These are phyloP conservation scores for Entomortierella parvispora DNA, from an alignment of 192 early-diverging fungal genomes.

Conservation along the genomic window DNA sequence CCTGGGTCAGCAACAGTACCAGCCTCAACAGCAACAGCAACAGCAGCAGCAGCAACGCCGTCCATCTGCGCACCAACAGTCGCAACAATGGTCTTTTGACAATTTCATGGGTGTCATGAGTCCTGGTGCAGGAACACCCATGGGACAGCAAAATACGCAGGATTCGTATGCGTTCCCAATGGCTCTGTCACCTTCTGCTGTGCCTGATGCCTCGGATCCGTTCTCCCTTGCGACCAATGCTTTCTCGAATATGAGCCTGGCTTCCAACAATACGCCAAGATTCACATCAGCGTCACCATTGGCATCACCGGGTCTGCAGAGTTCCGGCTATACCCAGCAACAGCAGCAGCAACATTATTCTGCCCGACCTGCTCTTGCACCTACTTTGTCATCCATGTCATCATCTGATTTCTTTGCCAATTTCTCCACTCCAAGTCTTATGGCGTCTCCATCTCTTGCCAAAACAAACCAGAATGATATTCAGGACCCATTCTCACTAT, in stretches of 20 bases:
- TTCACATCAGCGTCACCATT: slow-evolving; percentile 1
- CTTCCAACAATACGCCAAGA: background rate
- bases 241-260: slow-evolving; percentile 29
- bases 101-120: slow-evolving; percentile 16
- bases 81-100: slow-evolving; percentile 24
- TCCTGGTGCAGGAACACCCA: background rate
- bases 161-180: slow-evolving; percentile 3
- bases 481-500: slow-evolving; percentile 28
- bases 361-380: background rate
- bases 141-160: background rate
- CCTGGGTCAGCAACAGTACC: slow-evolving; percentile 9
- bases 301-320: background rate
- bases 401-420: slow-evolving; percentile 8
- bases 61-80: background rate
- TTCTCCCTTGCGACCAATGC: slow-evolving; percentile 44
- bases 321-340: background rate
- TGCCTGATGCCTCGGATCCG: slow-evolving; percentile 19
- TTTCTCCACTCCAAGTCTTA: slow-evolving; percentile 5
- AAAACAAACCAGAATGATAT: background rate
- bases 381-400: background rate
- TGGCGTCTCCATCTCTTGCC: background rate
- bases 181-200: slow-evolving; percentile 21
- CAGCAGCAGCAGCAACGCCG: slow-evolving; percentile 1
- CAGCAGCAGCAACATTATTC: slow-evolving; percentile 2
- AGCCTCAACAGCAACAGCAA: slow-evolving; percentile 4